phyloP scores from a whole-genome alignment of 1,284 basidiomycete species.

The Pulchroboletus neoregius region DNA sequence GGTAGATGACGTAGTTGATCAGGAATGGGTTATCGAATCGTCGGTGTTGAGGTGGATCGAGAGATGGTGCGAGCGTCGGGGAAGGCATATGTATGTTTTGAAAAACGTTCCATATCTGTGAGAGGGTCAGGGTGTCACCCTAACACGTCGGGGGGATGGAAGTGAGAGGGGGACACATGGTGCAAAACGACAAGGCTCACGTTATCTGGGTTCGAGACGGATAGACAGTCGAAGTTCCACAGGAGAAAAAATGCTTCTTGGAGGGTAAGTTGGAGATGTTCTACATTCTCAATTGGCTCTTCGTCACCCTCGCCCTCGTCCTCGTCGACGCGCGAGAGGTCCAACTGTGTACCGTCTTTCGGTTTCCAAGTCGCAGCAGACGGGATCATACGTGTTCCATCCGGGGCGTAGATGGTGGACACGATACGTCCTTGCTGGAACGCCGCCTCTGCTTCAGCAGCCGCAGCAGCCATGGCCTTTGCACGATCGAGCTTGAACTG shows the following conservation, averaged over 20 bases:
- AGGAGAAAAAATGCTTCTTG: slow-evolving; percentile 91
- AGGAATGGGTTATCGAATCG: slow-evolving; percentile 90
- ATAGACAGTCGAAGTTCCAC: slow-evolving; percentile 82
- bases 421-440: slow-evolving; percentile 61
- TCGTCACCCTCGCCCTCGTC: slow-evolving; percentile 38
- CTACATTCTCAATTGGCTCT: slow-evolving; percentile 64
- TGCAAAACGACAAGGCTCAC: slow-evolving; percentile 39
- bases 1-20: slow-evolving; percentile 87
- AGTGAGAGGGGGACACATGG: background rate
- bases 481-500: slow-evolving; percentile 91
- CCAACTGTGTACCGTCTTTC: slow-evolving; percentile 8
- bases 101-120: slow-evolving; percentile 59
- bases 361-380: slow-evolving; percentile 78
- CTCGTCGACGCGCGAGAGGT: slow-evolving; percentile 10
- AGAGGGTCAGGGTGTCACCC: slow-evolving; percentile 50
- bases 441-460: slow-evolving; percentile 68
- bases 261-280: slow-evolving; percentile 89
- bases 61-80: slow-evolving; percentile 31
- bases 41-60: slow-evolving; percentile 33
- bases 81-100: slow-evolving; percentile 42
- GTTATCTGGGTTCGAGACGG: slow-evolving; percentile 61
- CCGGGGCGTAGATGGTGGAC: slow-evolving; percentile 50
- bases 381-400: slow-evolving; percentile 49
- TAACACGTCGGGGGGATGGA: slow-evolving; percentile 23
- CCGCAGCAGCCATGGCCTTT: slow-evolving; percentile 67